Evolutionary conservation across 2,329 filamentous ascomycete species (phyloP).

Genomic region (Coleophoma eucalyptorum): DNA sequence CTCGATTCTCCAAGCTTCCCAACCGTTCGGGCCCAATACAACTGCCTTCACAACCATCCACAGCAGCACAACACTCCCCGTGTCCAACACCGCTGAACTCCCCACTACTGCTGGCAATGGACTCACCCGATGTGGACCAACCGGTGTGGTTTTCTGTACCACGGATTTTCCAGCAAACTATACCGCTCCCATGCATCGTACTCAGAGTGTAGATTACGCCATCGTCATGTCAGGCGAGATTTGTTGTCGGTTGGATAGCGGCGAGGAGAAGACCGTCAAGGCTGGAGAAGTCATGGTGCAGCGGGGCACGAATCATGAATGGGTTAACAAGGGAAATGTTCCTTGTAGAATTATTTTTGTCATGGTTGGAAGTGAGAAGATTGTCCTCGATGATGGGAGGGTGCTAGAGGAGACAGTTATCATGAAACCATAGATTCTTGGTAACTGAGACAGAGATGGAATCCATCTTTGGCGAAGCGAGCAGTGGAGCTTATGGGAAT

Average conservation of each 20-base stretch:
- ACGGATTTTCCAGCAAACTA: slow-evolving; percentile 8
- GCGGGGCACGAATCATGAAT: slow-evolving; percentile 39
- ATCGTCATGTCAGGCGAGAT: neutral
- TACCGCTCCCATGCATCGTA: slow-evolving; percentile 36
- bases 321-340: slow-evolving; percentile 34
- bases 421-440: neutral
- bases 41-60: slow-evolving; percentile 29
- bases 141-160: slow-evolving; percentile 30
- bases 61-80: slow-evolving; percentile 24
- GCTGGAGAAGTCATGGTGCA: slow-evolving; percentile 37
- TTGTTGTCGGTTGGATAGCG: neutral
- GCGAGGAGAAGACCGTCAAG: slow-evolving; percentile 29
- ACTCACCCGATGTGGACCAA: slow-evolving; percentile 29
- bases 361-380: slow-evolving; percentile 35
- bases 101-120: neutral
- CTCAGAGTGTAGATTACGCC: slow-evolving; percentile 35
- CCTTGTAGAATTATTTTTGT: slow-evolving; percentile 35
- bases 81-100: slow-evolving; percentile 17
- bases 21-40: slow-evolving; percentile 28
- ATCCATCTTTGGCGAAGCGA: too few relatives aligned
- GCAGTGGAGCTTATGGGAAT: too few relatives aligned
- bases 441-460: too few relatives aligned
- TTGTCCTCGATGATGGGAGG: slow-evolving; percentile 32
- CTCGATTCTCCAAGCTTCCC: slow-evolving; percentile 18
- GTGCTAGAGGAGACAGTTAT: slow-evolving; percentile 27